Evolutionary conservation across 805 yeast species (phyloP).

Genomic region (Diddensiella caesifluorescens): DNA sequence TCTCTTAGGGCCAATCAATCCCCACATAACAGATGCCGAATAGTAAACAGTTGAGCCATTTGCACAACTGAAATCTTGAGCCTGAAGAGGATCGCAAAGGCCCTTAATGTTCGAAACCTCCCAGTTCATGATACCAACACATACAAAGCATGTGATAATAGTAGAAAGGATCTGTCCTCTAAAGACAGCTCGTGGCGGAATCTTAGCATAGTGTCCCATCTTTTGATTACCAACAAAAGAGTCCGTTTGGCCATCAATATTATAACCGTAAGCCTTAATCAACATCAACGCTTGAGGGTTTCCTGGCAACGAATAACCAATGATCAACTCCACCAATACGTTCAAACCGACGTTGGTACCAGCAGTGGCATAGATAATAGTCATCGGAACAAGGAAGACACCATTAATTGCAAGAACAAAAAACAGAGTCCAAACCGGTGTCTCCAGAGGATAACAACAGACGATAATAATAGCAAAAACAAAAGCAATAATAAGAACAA

Average conservation of each 20-base stretch:
- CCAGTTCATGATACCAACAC: slow-evolving; percentile 30
- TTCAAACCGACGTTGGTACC: slow-evolving; percentile 53
- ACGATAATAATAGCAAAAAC: slow-evolving; percentile 40
- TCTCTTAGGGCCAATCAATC: slow-evolving; percentile 44
- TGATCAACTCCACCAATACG: slow-evolving; percentile 57
- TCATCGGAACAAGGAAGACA: slow-evolving; percentile 58
- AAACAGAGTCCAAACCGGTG: slow-evolving; percentile 60
- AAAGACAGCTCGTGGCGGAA: slow-evolving; percentile 38
- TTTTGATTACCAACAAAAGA: slow-evolving; percentile 51
- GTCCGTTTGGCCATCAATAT: slow-evolving; percentile 58
- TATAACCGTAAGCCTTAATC: slow-evolving; percentile 39
- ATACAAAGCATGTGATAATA: slow-evolving; percentile 33
- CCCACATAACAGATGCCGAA: slow-evolving; percentile 42
- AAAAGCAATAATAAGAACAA: slow-evolving; percentile 42
- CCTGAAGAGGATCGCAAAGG: slow-evolving; percentile 28
- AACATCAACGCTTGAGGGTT: slow-evolving; percentile 50
- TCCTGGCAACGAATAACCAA: slow-evolving; percentile 62
- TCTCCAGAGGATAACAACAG: slow-evolving; percentile 39
- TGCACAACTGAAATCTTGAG: slow-evolving; percentile 34
- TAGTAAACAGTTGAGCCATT: slow-evolving; percentile 39
- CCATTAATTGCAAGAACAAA: slow-evolving; percentile 50
- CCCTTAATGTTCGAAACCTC: slow-evolving; percentile 23
- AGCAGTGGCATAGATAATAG: slow-evolving; percentile 55
- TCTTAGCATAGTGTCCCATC: slow-evolving; percentile 39
- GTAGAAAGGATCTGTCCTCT: slow-evolving; percentile 38